Base-by-base conservation (phyloP, 2,329 filamentous ascomycete species). In the Fusarium aywerte region DNA sequence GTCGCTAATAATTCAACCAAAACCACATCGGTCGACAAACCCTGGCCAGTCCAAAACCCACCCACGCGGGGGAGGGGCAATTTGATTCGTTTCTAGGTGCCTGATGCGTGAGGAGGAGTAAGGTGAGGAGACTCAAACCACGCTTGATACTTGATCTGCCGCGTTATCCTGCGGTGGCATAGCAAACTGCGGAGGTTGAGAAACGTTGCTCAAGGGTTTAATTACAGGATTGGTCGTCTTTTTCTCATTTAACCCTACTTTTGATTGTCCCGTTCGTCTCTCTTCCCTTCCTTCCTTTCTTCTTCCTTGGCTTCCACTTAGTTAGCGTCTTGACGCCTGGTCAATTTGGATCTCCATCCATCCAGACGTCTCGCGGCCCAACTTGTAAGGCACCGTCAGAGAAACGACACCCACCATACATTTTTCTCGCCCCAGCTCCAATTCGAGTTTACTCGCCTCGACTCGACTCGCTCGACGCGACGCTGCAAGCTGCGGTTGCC, bases 401-500 rank as follows among this genome's bases (percentile, higher is more conserved):
- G 31, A 29, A 39, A 54, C 47, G 48, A 62, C 58, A 62, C 50
- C 44, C 58, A 62, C 59, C 42, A 49, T 56, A 49, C 67, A 51
- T 58, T 70, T 35, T 57, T 62, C 67, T 72, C 62, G 62, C 71
- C 68, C 71, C 36, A 57, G 54, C 49, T 62, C 44, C 59, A 38
- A 55, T 32, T 38, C 38, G 32, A 31, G 45, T 43, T 43, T 43
- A 39, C 35, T 58, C 43, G 60, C 43, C 38, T 62, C 58, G 58
- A 62, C 40, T 53, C 54, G 47, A 53, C 49, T 55, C 45, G 45
- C 45, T 38, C 33, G 52, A 63, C 51, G 60, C 57, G 60, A 73
- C 72, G 72, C 71, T 71, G 70, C 69, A 61, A 61, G 68, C 68
- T 73, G 70, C 64, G 65, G 72, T 69, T 72, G 72, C 68, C 70